Conservation (phyloP, 306 rosid species). For the Castanea mollissima region DNA sequence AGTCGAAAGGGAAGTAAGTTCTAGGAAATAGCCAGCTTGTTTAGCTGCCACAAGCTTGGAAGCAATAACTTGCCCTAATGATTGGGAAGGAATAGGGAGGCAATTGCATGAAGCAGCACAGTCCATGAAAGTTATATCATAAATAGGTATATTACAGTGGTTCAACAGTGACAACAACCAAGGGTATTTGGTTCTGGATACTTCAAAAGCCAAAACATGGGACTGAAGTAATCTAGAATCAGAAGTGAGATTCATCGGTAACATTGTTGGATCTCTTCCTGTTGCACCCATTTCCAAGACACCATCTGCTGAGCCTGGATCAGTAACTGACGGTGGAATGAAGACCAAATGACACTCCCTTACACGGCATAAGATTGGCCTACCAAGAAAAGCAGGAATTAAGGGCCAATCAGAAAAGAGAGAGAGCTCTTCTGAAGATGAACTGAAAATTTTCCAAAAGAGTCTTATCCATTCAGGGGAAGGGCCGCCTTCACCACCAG, state of each 20-base stretch:
- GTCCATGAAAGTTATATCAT: conserved; percentile 69
- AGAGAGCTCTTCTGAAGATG: conserved; percentile 54
- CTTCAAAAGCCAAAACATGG: conserved; percentile 63
- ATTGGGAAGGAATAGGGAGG: conserved; percentile 54
- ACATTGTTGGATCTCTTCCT: conserved; percentile 32
- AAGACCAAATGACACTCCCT: conserved; percentile 79
- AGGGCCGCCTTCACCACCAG: conserved; percentile 79
- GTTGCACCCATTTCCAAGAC: conserved; percentile 43
- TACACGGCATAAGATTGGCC: conserved; percentile 86
- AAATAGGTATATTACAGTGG: conserved; percentile 87
- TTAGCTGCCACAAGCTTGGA: conserved; percentile 87
- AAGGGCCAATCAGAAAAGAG: conserved; percentile 95
- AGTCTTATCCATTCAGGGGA: conserved; percentile 87
- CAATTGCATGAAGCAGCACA: conserved; percentile 70
- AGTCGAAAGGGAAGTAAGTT: conserved; percentile 60
- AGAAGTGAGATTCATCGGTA: conserved; percentile 31
- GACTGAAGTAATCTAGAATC: conserved; percentile 48
- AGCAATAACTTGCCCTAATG: conserved; percentile 80
- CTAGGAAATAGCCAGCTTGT: conserved; percentile 79
- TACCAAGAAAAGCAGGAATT: conserved; percentile 94
- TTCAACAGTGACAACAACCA: conserved; percentile 83
- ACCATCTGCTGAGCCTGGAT: conserved; percentile 27
- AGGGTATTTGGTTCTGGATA: conserved; percentile 56
- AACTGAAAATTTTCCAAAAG: conserved; percentile 72
- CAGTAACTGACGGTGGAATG: conserved; percentile 65